Conservation (phyloP, 768 basidiomycete genomes). For the Auricularia auricula-judae region DNA sequence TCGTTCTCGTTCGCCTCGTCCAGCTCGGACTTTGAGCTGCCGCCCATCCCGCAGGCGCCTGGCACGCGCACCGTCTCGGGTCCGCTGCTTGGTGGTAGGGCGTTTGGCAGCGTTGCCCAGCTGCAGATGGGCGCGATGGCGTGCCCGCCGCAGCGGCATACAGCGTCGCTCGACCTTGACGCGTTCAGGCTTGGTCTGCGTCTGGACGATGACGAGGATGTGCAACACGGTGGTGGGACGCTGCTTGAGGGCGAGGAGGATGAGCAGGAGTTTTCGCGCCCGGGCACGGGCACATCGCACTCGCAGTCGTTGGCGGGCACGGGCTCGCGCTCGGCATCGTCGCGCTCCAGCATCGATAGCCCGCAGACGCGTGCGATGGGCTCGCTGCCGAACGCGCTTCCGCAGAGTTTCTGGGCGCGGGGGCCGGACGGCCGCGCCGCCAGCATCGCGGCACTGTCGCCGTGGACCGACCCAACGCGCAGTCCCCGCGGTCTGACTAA, state of each 20-base stretch:
- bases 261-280: neutral
- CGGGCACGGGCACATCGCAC: neutral
- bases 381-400: neutral
- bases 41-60: neutral
- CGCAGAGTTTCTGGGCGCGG: neutral
- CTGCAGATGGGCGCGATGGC: neutral
- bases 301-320: neutral
- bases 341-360: neutral
- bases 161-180: neutral
- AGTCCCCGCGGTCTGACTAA: neutral
- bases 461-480: neutral
- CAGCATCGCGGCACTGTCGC: neutral
- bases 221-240: too few species aligned
- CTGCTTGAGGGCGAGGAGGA: neutral
- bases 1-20: neutral
- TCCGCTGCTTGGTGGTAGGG: neutral
- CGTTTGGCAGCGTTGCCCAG: neutral
- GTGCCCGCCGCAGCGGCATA: neutral
- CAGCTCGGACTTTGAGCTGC: neutral
- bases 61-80: neutral
- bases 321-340: neutral
- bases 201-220: neutral
- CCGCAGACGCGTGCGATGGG: neutral
- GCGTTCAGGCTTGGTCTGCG: neutral
- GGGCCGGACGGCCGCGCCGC: neutral